Evolutionary conservation across 176 grass and related monocot genomes (phyloP).

Genomic region (Cymbopogon citratus): DNA sequence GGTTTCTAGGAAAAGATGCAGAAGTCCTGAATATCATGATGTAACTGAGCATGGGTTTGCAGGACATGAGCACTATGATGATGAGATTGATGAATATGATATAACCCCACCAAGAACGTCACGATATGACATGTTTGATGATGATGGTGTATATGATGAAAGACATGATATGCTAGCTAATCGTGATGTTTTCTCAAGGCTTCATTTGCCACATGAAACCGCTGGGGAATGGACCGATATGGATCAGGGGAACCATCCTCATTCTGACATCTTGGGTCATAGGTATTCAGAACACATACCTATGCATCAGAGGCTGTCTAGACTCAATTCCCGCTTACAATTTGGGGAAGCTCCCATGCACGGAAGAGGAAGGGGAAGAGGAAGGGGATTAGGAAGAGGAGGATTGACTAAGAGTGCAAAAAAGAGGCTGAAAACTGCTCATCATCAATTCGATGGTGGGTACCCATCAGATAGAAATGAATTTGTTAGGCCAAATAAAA

Average conservation of each 20-base stretch:
- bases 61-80: constrained; percentile 17
- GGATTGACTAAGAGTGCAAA: constrained; percentile 43
- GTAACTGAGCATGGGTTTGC: constrained; percentile 26
- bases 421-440: constrained; percentile 32
- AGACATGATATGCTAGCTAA: constrained; percentile 24
- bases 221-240: constrained; percentile 22
- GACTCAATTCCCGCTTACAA: constrained; percentile 19
- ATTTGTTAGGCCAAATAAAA: constrained; percentile 41
- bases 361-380: constrained; percentile 35
- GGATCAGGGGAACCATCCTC: constrained; percentile 20
- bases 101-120: constrained; percentile 23
- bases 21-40: constrained; percentile 36
- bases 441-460: constrained; percentile 32
- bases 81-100: constrained; percentile 39
- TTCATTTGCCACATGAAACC: constrained; percentile 32
- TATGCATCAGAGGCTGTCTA: constrained; percentile 38
- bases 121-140: constrained; percentile 32
- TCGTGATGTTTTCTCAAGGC: constrained; percentile 62
- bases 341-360: constrained; percentile 20
- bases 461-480: constrained; percentile 33
- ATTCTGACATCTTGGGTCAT: constrained; percentile 22
- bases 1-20: constrained; percentile 43
- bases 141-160: constrained; percentile 35
- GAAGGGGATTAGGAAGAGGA: constrained; percentile 3
- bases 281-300: constrained; percentile 27